A percentile compares a stretch with the other conserved stretches of the same genome.
Conservation (phyloP, 495 filamentous ascomycete species). For the Bombardia bombarda region DNA sequence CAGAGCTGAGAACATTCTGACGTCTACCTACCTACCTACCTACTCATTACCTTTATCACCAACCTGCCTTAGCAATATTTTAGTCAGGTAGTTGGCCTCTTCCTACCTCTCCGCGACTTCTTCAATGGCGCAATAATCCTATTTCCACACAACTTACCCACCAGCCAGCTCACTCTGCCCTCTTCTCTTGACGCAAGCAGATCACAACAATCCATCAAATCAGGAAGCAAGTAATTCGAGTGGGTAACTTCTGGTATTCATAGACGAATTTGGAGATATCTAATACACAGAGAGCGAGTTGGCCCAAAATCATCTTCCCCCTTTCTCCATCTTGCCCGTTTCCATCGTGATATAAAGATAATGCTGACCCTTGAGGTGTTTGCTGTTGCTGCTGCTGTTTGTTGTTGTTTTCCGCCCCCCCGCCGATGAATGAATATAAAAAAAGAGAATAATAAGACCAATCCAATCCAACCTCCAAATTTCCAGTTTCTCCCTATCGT, state of each 20-base stretch:
- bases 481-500: conserved; percentile 17
- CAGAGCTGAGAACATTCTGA: too few species aligned
- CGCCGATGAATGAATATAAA: conserved; percentile 2
- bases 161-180: too few species aligned
- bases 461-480: conserved; percentile 18
- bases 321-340: conserved; percentile 2
- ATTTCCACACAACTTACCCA: too few species aligned
- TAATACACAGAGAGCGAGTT: conserved; percentile 52
- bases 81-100: too few species aligned
- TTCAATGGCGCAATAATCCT: too few species aligned
- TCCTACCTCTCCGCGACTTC: too few species aligned
- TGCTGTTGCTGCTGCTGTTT: conserved; percentile 6
- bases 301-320: conserved; percentile 8
- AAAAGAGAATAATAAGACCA: background rate
- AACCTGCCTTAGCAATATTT: too few species aligned
- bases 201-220: too few species aligned
- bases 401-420: conserved; percentile 5
- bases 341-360: background rate
- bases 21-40: too few species aligned
- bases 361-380: conserved; percentile 21
- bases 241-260: conserved; percentile 53
- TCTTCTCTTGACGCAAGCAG: too few species aligned
- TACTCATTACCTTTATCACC: too few species aligned
- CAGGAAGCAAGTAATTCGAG: too few species aligned
- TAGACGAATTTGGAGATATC: conserved; percentile 32